Percentiles rank a stretch among this genome's conserved stretches.
These are phyloP conservation scores for Candida ulmi DNA, from an alignment of 805 yeast species.

Conservation along the genomic window DNA sequence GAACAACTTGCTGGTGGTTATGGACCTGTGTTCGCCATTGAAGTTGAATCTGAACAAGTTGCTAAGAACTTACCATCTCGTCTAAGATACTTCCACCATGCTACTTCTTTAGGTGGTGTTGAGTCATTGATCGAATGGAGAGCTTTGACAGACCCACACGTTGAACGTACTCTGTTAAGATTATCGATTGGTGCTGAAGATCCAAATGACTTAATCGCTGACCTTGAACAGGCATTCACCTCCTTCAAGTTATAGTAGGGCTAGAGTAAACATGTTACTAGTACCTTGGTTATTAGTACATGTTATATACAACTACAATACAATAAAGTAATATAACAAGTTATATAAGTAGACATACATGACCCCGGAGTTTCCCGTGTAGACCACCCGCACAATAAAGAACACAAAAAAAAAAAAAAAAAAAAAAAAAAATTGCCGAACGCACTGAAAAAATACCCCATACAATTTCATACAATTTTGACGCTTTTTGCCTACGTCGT, in stretches of 20 bases:
- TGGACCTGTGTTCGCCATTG: slow-evolving; percentile 74
- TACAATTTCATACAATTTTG: no score
- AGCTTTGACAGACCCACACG: slow-evolving; percentile 58
- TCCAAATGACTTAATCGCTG: slow-evolving; percentile 68
- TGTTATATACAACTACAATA: no score
- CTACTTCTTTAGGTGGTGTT: slow-evolving; percentile 89
- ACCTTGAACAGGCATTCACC: slow-evolving; percentile 56
- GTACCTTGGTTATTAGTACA: no score
- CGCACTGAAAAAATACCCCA: no score
- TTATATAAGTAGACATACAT: no score
- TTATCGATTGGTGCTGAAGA: slow-evolving; percentile 80
- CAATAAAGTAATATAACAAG: no score
- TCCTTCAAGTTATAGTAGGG: slow-evolving; percentile 4
- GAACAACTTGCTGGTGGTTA: slow-evolving; percentile 61
- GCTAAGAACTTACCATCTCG: slow-evolving; percentile 64
- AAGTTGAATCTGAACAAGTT: slow-evolving; percentile 39
- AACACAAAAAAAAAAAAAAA: no score
- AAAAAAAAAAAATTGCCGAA: no score
- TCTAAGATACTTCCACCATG: slow-evolving; percentile 74
- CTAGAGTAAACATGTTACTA: no score
- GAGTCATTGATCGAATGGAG: slow-evolving; percentile 93
- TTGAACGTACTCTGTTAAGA: slow-evolving; percentile 56
- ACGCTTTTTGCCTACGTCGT: no score
- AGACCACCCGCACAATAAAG: no score
- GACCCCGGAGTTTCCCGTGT: no score